phyloP scores from a whole-genome alignment of 2,329 filamentous ascomycete genomes.

The Ascochyta clinopodiicola region DNA sequence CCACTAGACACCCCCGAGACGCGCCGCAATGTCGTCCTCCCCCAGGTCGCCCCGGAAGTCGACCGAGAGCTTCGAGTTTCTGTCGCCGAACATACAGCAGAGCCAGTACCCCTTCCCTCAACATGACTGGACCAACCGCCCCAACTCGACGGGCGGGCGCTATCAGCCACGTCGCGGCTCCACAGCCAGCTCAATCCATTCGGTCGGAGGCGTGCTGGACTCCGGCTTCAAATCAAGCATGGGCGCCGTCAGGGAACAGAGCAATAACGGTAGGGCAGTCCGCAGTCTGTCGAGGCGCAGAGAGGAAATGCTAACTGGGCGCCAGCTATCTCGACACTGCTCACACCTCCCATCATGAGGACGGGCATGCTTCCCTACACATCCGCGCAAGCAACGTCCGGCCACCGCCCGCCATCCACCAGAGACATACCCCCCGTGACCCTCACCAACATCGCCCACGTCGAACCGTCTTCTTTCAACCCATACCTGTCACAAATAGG shows the following conservation, averaged over 20 bases:
- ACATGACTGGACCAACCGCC: conserved; percentile 60
- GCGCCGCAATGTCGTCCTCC: conserved; percentile 48
- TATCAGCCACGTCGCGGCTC: conserved; percentile 74
- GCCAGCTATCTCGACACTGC: conserved; percentile 81
- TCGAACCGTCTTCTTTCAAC: conserved; percentile 81
- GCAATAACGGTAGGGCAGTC: conserved; percentile 70
- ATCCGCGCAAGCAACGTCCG: conserved; percentile 69
- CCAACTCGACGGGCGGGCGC: conserved; percentile 54
- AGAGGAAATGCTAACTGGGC: conserved; percentile 51
- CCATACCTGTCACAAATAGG: conserved; percentile 87
- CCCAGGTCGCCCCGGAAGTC: conserved; percentile 53
- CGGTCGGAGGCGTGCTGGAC: conserved; percentile 84
- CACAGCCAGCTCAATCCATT: conserved; percentile 84
- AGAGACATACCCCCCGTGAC: conserved; percentile 93
- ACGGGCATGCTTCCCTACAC: conserved; percentile 85
- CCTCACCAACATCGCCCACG: conserved; percentile 82
- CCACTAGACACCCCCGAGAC: conserved; percentile 35
- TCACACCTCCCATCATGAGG: conserved; percentile 87
- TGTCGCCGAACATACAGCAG: conserved; percentile 50
- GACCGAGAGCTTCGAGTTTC: conserved; percentile 57
- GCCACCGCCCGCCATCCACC: conserved; percentile 82
- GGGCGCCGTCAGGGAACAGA: conserved; percentile 71
- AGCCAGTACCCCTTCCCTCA: conserved; percentile 63
- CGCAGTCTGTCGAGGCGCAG: not conserved
- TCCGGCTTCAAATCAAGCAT: conserved; percentile 65